Evolutionary conservation across 2,329 filamentous ascomycete genomes (phyloP).

Genomic region (Aspergillus transmontanensis): DNA sequence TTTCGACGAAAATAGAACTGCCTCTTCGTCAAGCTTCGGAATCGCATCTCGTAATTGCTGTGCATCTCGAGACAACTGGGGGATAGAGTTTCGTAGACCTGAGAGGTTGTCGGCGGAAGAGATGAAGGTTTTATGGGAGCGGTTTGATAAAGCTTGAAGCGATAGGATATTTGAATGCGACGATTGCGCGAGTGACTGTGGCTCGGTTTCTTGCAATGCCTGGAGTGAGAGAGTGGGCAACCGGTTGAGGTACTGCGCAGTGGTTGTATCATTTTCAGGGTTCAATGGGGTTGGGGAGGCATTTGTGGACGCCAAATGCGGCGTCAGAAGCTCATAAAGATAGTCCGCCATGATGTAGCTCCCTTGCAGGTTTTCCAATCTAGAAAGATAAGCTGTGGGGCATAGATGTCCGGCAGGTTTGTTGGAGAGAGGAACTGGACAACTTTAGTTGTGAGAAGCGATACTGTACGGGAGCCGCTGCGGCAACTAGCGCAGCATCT

Average conservation of each 20-base stretch:
- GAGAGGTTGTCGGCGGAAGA: constrained; percentile 76
- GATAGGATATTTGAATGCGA: constrained; percentile 80
- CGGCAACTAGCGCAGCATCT: constrained; percentile 33
- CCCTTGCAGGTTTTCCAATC: neutral
- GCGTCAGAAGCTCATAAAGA: constrained; percentile 71
- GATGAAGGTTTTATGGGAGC: constrained; percentile 83
- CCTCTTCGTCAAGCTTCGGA: constrained; percentile 76
- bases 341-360: constrained; percentile 65
- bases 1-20: constrained; percentile 76
- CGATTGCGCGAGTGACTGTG: constrained; percentile 75
- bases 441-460: constrained; percentile 6
- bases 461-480: constrained; percentile 29
- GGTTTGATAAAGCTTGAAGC: constrained; percentile 84
- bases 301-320: constrained; percentile 56
- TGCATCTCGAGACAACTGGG: constrained; percentile 66
- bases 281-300: constrained; percentile 9
- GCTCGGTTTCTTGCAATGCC: constrained; percentile 73
- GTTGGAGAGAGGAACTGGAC: constrained; percentile 11
- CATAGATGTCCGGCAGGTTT: neutral
- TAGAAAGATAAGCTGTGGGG: neutral
- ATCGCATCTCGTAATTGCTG: constrained; percentile 70
- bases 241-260: constrained; percentile 69
- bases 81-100: constrained; percentile 72
- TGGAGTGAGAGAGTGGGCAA: constrained; percentile 76
- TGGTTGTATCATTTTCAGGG: constrained; percentile 32